phyloP scores from a whole-genome alignment of 768 basidiomycete species.

The Tylopilus cervinicoccineus region DNA sequence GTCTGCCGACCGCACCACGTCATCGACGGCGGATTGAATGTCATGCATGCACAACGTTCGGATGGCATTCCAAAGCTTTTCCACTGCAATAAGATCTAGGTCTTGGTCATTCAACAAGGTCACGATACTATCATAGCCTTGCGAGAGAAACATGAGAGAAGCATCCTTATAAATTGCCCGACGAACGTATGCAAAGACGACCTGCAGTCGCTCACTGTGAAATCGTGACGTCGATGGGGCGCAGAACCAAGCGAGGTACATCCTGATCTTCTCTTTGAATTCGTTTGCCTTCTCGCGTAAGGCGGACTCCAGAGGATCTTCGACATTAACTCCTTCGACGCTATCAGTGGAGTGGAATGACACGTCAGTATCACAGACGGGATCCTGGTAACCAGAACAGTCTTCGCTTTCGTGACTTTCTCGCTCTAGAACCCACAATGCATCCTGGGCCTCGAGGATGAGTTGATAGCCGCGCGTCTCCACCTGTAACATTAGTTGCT shows the following conservation, averaged over 20 bases:
- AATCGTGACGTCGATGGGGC: constrained; percentile 29
- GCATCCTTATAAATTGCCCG: constrained; percentile 36
- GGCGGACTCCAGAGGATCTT: constrained; percentile 34
- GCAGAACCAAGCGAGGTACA: constrained; percentile 33
- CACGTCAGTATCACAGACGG: neutral
- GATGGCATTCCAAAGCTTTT: constrained; percentile 34
- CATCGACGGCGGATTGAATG: constrained; percentile 28
- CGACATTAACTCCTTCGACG: neutral
- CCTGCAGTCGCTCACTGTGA: constrained; percentile 31
- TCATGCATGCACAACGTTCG: constrained; percentile 27
- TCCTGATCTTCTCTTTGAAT: constrained; percentile 32
- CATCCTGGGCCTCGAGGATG: constrained; percentile 33
- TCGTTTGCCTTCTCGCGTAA: constrained; percentile 31
- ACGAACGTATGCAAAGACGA: constrained; percentile 36
- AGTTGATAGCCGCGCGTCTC: constrained; percentile 35
- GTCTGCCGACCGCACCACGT: constrained; percentile 28
- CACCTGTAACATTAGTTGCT: constrained; percentile 27
- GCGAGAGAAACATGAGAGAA: constrained; percentile 35
- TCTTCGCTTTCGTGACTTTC: constrained; percentile 14
- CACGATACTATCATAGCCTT: constrained; percentile 30
- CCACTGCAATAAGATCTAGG: constrained; percentile 29
- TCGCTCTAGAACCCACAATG: constrained; percentile 35
- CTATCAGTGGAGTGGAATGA: constrained; percentile 12
- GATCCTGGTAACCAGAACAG: constrained; percentile 21
- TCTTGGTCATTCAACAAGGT: constrained; percentile 27